phyloP scores from a whole-genome alignment of 257 asterid genomes.

The Penstemon barbatus region DNA sequence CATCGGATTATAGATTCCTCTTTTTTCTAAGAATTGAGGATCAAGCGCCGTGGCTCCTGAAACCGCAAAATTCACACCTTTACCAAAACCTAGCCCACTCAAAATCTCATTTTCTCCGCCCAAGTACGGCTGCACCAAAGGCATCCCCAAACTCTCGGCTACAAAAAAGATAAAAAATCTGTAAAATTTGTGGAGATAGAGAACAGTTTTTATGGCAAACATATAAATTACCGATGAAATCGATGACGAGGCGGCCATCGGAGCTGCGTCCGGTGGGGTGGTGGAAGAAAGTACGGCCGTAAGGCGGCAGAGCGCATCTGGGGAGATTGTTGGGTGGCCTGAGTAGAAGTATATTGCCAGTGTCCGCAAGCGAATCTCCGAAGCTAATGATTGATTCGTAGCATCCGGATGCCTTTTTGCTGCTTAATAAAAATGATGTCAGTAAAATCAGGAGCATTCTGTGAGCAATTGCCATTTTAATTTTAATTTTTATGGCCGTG shows the following conservation, averaged over 20 bases:
- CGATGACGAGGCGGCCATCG: slow-evolving; percentile 62
- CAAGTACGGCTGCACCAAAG: slow-evolving; percentile 36
- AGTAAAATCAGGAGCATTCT: too few species aligned
- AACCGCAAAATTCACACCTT: slow-evolving; percentile 61
- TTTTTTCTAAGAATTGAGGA: slow-evolving; percentile 28
- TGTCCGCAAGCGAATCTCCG: slow-evolving; percentile 63
- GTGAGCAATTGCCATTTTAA: too few species aligned
- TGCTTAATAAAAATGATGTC: too few species aligned
- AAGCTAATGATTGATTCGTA: slow-evolving; percentile 54
- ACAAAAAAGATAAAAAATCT: neutral
- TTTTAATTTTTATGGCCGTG: too few species aligned
- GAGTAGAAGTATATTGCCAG: slow-evolving; percentile 46
- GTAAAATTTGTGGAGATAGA: neutral
- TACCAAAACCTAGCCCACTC: slow-evolving; percentile 21
- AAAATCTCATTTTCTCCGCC: slow-evolving; percentile 17
- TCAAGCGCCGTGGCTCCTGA: slow-evolving; percentile 50
- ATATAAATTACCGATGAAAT: slow-evolving; percentile 48
- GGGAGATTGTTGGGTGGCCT: slow-evolving; percentile 2
- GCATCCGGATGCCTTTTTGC: slow-evolving; percentile 14
- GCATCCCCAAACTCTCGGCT: slow-evolving; percentile 51
- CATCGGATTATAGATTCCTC: slow-evolving; percentile 31
- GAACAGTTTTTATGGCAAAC: neutral
- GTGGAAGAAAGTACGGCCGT: slow-evolving; percentile 57
- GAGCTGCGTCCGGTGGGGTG: slow-evolving; percentile 55
- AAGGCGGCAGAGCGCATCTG: slow-evolving; percentile 35